phyloP scores from a whole-genome alignment of 2,329 filamentous ascomycete genomes.

The Aspergillus ochraceoroseus region DNA sequence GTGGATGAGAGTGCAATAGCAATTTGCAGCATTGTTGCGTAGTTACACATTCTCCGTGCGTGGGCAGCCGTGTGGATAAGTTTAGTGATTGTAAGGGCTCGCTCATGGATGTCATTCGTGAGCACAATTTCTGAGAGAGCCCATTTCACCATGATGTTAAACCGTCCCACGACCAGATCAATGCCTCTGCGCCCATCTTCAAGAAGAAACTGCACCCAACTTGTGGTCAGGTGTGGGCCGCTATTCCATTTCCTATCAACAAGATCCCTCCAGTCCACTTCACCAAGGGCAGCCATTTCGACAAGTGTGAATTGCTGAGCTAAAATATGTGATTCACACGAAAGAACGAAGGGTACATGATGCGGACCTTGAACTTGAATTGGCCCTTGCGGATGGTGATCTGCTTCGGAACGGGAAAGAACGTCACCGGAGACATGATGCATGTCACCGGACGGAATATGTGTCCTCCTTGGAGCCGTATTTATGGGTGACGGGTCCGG shows the following conservation, averaged over 20 bases:
- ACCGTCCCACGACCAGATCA: constrained; percentile 61
- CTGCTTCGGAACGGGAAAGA: constrained; percentile 31
- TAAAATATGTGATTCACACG: constrained; percentile 56
- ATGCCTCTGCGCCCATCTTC: constrained; percentile 54
- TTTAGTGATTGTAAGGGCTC: constrained; percentile 58
- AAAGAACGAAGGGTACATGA: constrained; percentile 60
- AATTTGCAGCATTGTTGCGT: constrained; percentile 62
- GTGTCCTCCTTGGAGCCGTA: constrained; percentile 17
- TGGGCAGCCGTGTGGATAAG: constrained; percentile 60
- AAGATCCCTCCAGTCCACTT: constrained; percentile 63
- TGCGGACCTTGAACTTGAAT: constrained; percentile 23
- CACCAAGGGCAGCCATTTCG: constrained; percentile 61
- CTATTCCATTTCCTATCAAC: constrained; percentile 61
- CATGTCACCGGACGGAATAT: constrained; percentile 22
- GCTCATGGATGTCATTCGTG: constrained; percentile 53
- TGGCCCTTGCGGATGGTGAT: constrained; percentile 17
- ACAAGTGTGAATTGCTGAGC: constrained; percentile 62
- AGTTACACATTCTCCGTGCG: constrained; percentile 57
- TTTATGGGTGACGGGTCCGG: constrained; percentile 42
- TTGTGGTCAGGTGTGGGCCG: constrained; percentile 48
- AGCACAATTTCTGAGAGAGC: constrained; percentile 59
- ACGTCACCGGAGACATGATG: constrained; percentile 33
- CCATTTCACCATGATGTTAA: constrained; percentile 65
- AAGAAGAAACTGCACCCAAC: constrained; percentile 60
- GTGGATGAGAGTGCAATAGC: constrained; percentile 58